Percentiles rank a stretch among this genome's conserved stretches.
phyloP scores from a whole-genome alignment of 2,329 filamentous ascomycete species.

The Trichoderma cornu-damae region DNA sequence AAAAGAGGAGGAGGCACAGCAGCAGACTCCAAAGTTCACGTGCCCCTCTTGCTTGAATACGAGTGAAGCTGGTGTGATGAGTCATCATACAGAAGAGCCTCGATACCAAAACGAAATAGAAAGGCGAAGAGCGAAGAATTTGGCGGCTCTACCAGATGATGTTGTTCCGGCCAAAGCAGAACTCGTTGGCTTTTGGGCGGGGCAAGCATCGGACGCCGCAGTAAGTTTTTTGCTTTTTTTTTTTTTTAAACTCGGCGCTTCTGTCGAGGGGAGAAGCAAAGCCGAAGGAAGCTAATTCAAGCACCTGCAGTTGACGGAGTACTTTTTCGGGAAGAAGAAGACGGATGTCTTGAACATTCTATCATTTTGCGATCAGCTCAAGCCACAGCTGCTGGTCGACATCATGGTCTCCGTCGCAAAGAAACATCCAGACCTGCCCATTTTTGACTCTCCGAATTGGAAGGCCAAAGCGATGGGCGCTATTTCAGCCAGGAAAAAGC shows the following conservation, averaged over 20 bases:
- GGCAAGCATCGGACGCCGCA: constrained; percentile 31
- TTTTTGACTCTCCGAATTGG: constrained; percentile 42
- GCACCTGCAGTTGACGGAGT: constrained; percentile 32
- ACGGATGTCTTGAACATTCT: constrained; percentile 39
- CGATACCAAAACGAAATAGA: constrained; percentile 28
- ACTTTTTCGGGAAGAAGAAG: constrained; percentile 36
- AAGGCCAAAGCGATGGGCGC: constrained; percentile 22
- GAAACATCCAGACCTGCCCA: constrained; percentile 39
- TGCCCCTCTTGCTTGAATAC: constrained; percentile 23
- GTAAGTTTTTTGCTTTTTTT: too few species aligned
- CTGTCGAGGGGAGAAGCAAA: neutral
- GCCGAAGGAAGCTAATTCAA: neutral
- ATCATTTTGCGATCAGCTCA: constrained; percentile 38
- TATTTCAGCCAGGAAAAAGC: constrained; percentile 2
- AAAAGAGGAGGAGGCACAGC: constrained; percentile 1
- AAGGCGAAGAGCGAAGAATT: constrained; percentile 29
- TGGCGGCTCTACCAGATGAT: constrained; percentile 32
- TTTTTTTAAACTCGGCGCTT: neutral
- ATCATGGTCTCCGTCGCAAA: constrained; percentile 40
- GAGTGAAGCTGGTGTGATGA: neutral
- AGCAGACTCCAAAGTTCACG: constrained; percentile 11
- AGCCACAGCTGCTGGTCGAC: constrained; percentile 39
- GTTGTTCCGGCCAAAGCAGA: constrained; percentile 33
- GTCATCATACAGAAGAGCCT: neutral
- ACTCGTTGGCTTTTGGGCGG: constrained; percentile 37